Base-by-base conservation (phyloP, 2,329 filamentous ascomycete genomes). In the Fonsecaea erecta region DNA sequence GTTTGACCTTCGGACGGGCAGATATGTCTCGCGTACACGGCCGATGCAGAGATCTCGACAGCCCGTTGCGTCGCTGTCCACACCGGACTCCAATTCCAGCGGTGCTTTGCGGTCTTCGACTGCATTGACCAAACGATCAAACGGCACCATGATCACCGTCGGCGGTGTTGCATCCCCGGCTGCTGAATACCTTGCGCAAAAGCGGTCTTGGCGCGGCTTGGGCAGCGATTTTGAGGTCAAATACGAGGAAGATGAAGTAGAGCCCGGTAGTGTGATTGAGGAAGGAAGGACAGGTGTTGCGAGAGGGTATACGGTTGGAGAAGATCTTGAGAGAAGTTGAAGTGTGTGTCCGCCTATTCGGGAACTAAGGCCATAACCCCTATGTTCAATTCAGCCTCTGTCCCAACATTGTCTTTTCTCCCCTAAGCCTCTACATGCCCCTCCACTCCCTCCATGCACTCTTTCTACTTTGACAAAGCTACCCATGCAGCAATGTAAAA, bases 111-210 rank as follows among this genome's bases (percentile, higher is more conserved):
- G 60, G 30, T 62, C 66, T 26, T 77, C 80, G 0, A 82, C 80
- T 1, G 85, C 87, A 0, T 78, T 98, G 28, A 83, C 88, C 12
- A 88, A 86, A 75, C 83, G 88, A 71, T 75, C 81, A 69, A 71
- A 78, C 4, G 88, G 89, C 2, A 90, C 96, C 69, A 71, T 98
- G 18, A 90, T 92, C 0, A 88, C 88, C 52, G 87, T 98, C 71
- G 94, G 93, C 58, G 92, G 93, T 6, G 86, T 94, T 0, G 83
- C 90, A n/a, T 98, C 94, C 52, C 95, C 95, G 0, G 95, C 92
- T 0, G 95, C 95, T 0, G 92, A 97, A 76, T 98, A 86, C 71
- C 79, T 99, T 68, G 86, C 89, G 34, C 90, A 89, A 2, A 86
- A 93, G 73, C 82, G 95, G 63, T 96, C 92, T 3, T 99, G 95